phyloP scores from a whole-genome alignment of 179 eudicot species.

The Spergularia azorica region DNA sequence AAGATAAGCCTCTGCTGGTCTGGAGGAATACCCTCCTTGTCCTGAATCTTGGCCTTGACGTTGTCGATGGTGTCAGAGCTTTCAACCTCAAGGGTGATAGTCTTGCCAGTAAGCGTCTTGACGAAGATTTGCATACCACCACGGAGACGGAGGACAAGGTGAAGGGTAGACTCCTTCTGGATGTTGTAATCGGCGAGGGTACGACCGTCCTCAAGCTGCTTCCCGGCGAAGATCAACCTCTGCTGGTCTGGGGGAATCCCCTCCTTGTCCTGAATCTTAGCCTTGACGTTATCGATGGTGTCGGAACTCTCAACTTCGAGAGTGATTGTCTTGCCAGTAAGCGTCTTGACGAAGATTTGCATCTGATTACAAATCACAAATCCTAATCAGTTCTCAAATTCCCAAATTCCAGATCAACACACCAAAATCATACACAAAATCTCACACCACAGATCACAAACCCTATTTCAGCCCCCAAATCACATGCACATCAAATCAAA shows the following conservation, averaged over 20 bases:
- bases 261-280: background rate
- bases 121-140: constrained; percentile 3
- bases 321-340: constrained; percentile 5
- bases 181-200: constrained; percentile 1
- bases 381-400: background rate
- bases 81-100: background rate
- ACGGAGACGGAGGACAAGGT: background rate
- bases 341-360: constrained; percentile 14
- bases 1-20: background rate
- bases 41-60: background rate
- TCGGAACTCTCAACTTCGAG: constrained; percentile 6
- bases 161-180: background rate
- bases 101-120: background rate
- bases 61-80: background rate
- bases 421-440: no score
- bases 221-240: background rate
- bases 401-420: no score
- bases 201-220: background rate
- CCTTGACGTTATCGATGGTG: constrained; percentile 1
- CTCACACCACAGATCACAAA: no score
- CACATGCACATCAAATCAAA: no score
- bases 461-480: no score
- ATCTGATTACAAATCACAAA: background rate
- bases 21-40: background rate
- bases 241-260: constrained; percentile 15